Evolutionary conservation across 2,329 filamentous ascomycete genomes (phyloP), one percentile per base, ranked within the genome.

Genomic region (Calonectria hongkongensis): DNA sequence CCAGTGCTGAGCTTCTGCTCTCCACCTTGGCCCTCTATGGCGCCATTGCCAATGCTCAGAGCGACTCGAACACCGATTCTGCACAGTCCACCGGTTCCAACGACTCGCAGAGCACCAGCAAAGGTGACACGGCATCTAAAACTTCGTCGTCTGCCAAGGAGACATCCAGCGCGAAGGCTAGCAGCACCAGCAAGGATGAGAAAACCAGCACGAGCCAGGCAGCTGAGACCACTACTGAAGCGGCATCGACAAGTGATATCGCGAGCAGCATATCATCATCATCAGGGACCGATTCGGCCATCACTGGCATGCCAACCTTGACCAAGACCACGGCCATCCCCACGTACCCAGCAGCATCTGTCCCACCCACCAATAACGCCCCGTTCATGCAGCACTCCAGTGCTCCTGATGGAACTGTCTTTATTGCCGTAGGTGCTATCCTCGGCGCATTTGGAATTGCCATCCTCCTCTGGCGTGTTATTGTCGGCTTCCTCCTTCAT

Each of bases 321-420:
- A 85, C 87, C 36, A 81, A 81, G 64, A 74, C 82, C 64, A 83
- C 79, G 16, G 74, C 79, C 4, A 83, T 88, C 65, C 86, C 86
- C 75, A 90, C 91, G 27, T 94, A 94, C 75, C 94, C 96, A 6
- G 86, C 94, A 1, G 88, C 95, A 4, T 90, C 92, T 30, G 93
- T 98, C 3, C 97, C 97, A 9, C 94, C 95, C 30, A 98, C 94
- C 3, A 89, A 90, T 47, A 91, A 93, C 80, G 97, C 97, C 6
- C 95, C 96, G 18, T 99, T 95, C 82, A 98, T 98, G 95, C 93
- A 96, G 81, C 92, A 93, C 80, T 97, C 95, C 0, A 92, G 86
- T 66, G 88, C 96, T 13, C 97, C 97, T 2, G 94, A 98, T 80
- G 97, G 97, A 68, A 98, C 96, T 4, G 94, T 99, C 72, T 99